Conservation (phyloP, 2,329 filamentous ascomycete species). For the Fusarium pseudocircinatum region DNA sequence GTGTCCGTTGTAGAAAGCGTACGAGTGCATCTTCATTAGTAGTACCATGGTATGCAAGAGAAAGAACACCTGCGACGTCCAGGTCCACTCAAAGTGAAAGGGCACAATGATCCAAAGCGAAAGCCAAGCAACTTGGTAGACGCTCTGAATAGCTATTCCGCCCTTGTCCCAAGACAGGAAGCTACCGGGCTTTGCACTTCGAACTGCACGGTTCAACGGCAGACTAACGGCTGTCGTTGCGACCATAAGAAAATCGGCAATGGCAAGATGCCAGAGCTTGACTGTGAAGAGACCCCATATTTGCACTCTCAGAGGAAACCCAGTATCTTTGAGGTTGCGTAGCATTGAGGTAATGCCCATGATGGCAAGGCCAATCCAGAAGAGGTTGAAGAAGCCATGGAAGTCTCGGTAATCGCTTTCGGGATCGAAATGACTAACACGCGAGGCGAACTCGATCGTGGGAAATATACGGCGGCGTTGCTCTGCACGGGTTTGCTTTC, state of each 20-base stretch:
- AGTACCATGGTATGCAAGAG: constrained; percentile 89
- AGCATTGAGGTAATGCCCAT: constrained; percentile 97
- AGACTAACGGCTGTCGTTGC: constrained; percentile 75
- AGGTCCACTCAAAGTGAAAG: constrained; percentile 89
- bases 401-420: constrained; percentile 93
- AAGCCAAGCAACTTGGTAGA: constrained; percentile 84
- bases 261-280: constrained; percentile 86
- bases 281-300: constrained; percentile 91
- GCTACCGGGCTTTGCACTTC: constrained; percentile 59
- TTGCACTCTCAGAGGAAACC: constrained; percentile 82
- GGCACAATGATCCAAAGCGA: constrained; percentile 84
- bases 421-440: constrained; percentile 95
- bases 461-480: constrained; percentile 89
- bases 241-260: constrained; percentile 89
- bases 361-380: constrained; percentile 96
- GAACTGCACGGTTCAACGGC: constrained; percentile 76
- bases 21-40: constrained; percentile 99
- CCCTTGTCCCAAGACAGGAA: constrained; percentile 76
- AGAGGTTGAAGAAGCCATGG: constrained; percentile 95
- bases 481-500: constrained; percentile 83
- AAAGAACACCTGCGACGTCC: constrained; percentile 97
- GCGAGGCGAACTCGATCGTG: constrained; percentile 87
- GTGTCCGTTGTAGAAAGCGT: constrained; percentile 98
- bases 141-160: constrained; percentile 84
- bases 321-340: constrained; percentile 93